A percentile compares a stretch with the other conserved stretches of the same genome.
phyloP scores from a whole-genome alignment of 2,329 filamentous ascomycete species.

The Penicillium expansum region DNA sequence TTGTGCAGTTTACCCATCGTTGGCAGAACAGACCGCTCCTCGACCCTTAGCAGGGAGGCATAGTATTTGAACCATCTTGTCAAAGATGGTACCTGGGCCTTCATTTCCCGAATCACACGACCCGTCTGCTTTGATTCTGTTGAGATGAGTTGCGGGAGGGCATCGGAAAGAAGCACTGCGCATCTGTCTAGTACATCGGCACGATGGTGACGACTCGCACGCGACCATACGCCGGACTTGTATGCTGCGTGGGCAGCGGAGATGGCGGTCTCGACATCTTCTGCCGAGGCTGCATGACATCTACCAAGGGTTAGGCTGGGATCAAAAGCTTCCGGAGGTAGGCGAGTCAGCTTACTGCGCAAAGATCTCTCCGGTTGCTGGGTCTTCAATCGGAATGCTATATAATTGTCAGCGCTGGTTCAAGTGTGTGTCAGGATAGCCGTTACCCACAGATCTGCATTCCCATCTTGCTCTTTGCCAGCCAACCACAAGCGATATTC shows the following conservation, averaged over 20 bases:
- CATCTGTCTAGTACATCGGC: conserved; percentile 24
- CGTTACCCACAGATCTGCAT: conserved; percentile 10
- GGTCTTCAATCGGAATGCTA: conserved; percentile 21
- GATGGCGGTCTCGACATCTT: conserved; percentile 16
- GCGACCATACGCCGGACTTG: conserved; percentile 21
- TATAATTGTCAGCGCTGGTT: neutral
- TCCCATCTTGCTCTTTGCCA: conserved; percentile 14
- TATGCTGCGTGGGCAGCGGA: conserved; percentile 12
- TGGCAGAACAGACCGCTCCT: conserved; percentile 64
- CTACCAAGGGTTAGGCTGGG: conserved; percentile 5
- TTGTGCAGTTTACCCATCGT: conserved; percentile 49
- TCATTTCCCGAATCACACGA: conserved; percentile 67
- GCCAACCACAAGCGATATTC: conserved; percentile 19
- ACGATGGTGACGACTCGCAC: conserved; percentile 18
- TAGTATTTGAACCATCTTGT: conserved; percentile 68
- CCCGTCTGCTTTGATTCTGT: conserved; percentile 68
- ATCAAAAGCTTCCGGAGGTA: fast-evolving
- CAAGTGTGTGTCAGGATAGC: too few species aligned
- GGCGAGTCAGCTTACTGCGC: conserved; percentile 10
- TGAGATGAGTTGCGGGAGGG: conserved; percentile 55
- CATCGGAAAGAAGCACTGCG: conserved; percentile 11
- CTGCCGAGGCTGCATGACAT: conserved; percentile 17
- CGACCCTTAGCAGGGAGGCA: conserved; percentile 63
- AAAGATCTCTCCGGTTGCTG: conserved; percentile 20
- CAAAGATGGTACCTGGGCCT: conserved; percentile 61